Percentiles rank a stretch among this genome's conserved stretches.
Conservation (phyloP, 148 eudicot species). For the Diospyros kaki region DNA sequence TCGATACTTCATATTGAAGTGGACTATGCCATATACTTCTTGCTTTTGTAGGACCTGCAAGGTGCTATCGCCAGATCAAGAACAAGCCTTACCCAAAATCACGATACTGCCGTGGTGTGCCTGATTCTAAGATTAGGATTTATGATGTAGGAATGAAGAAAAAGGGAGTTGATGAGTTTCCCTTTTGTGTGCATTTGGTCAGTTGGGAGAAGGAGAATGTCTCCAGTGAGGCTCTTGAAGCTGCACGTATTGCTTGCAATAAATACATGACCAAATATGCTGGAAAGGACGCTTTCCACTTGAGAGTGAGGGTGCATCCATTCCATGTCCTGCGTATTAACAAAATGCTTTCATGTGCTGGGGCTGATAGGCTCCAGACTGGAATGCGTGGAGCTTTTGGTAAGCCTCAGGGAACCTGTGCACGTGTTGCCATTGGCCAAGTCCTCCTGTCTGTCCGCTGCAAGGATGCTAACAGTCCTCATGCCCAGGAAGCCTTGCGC, state of each 20-base stretch:
- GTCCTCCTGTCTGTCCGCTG: slow-evolving; percentile 44
- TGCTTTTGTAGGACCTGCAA: slow-evolving; percentile 32
- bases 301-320: slow-evolving; percentile 48
- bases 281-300: slow-evolving; percentile 50
- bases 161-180: slow-evolving; percentile 47
- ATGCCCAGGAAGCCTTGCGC: slow-evolving; percentile 47
- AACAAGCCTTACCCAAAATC: slow-evolving; percentile 50
- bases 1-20: not conserved
- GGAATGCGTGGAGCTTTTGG: slow-evolving; percentile 54
- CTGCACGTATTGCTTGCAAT: slow-evolving; percentile 53
- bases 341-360: slow-evolving; percentile 51
- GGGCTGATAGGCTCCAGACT: slow-evolving; percentile 58
- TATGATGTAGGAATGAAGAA: slow-evolving; percentile 43
- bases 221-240: slow-evolving; percentile 48
- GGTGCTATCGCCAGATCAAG: slow-evolving; percentile 50
- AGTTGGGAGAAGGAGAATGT: slow-evolving; percentile 57
- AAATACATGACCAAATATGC: slow-evolving; percentile 52
- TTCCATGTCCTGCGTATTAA: slow-evolving; percentile 48
- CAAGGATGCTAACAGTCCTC: slow-evolving; percentile 33
- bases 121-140: slow-evolving; percentile 35
- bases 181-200: slow-evolving; percentile 45
- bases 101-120: slow-evolving; percentile 43
- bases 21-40: not conserved
- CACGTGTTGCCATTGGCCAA: slow-evolving; percentile 48
- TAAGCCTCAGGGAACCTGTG: slow-evolving; percentile 39